A percentile compares a stretch with the other conserved stretches of the same genome.
Evolutionary conservation across 768 basidiomycete genomes (phyloP).

Genomic region (Podaxis pistillaris): DNA sequence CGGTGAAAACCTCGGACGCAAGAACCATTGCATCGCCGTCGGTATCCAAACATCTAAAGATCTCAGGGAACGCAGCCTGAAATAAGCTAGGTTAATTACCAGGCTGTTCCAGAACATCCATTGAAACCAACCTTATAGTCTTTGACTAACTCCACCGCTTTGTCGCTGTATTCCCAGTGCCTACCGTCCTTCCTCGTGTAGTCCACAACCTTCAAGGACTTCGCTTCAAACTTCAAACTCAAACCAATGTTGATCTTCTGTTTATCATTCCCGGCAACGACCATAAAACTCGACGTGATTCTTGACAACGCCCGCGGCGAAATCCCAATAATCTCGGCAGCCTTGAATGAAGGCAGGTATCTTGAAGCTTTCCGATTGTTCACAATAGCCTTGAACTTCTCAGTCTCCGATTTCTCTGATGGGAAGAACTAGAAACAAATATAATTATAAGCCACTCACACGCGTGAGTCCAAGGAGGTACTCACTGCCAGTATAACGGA

Average conservation of each 20-base stretch:
- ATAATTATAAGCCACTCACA: not conserved
- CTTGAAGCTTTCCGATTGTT: slow-evolving; percentile 42
- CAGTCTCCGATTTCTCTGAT: slow-evolving; percentile 76
- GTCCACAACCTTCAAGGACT: slow-evolving; percentile 88
- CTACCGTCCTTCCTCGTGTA: slow-evolving; percentile 84
- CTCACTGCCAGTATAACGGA: slow-evolving; percentile 86
- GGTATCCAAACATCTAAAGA: slow-evolving; percentile 72
- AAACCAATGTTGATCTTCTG: slow-evolving; percentile 89
- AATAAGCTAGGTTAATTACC: slow-evolving; percentile 5
- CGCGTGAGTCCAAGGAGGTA: slow-evolving; percentile 5
- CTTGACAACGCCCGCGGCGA: slow-evolving; percentile 80
- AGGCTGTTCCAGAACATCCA: not conserved
- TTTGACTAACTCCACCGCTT: slow-evolving; percentile 73
- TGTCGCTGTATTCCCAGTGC: slow-evolving; percentile 93
- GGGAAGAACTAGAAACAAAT: slow-evolving; percentile 70
- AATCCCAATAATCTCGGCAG: slow-evolving; percentile 70
- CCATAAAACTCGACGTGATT: slow-evolving; percentile 93
- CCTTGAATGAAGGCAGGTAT: slow-evolving; percentile 81
- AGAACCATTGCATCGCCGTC: slow-evolving; percentile 73
- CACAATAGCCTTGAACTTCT: slow-evolving; percentile 74
- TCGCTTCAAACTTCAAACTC: slow-evolving; percentile 94
- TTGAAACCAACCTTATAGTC: slow-evolving; percentile 70
- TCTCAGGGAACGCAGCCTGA: slow-evolving; percentile 78
- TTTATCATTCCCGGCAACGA: slow-evolving; percentile 62
- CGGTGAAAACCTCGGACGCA: slow-evolving; percentile 56